Conservation (phyloP, 441 rosid genomes). For the Adansonia madagascariensis region DNA sequence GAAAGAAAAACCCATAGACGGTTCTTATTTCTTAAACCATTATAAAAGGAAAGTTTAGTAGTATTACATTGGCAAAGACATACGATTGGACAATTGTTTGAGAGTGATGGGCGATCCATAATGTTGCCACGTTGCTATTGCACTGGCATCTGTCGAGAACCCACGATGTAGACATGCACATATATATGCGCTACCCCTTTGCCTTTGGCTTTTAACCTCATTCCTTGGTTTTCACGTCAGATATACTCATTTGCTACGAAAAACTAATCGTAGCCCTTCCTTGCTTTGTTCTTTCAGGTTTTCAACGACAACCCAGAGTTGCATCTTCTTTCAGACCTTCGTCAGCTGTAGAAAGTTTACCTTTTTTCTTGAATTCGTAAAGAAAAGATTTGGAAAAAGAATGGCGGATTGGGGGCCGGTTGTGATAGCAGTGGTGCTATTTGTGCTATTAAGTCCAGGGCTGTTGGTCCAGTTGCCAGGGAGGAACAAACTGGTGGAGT, state of each 20-base stretch:
- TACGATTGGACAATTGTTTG: neutral
- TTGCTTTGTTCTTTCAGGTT: neutral
- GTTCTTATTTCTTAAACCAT: neutral
- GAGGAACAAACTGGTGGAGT: slow-evolving; percentile 40
- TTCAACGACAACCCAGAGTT: neutral
- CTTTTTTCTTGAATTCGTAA: too few species aligned
- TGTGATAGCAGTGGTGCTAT: slow-evolving; percentile 49
- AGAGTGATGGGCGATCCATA: neutral
- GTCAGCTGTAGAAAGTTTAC: neutral
- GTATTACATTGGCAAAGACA: neutral
- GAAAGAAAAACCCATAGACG: neutral
- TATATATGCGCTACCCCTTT: neutral
- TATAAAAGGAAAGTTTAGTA: neutral
- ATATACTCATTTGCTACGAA: neutral
- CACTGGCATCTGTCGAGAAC: slow-evolving; percentile 18
- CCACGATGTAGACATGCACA: slow-evolving; percentile 6
- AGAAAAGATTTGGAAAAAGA: neutral
- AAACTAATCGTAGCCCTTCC: neutral
- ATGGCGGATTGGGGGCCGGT: slow-evolving; percentile 66
- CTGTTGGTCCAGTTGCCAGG: slow-evolving; percentile 54
- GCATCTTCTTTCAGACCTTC: too few species aligned
- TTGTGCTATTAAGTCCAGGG: slow-evolving; percentile 53
- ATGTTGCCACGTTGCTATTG: slow-evolving; percentile 7
- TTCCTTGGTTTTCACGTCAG: neutral
- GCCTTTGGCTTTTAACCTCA: neutral